A percentile compares a stretch with the other conserved stretches of the same genome.
Evolutionary conservation across 257 asterid genomes (phyloP).

Genomic region (Phtheirospermum japonicum): DNA sequence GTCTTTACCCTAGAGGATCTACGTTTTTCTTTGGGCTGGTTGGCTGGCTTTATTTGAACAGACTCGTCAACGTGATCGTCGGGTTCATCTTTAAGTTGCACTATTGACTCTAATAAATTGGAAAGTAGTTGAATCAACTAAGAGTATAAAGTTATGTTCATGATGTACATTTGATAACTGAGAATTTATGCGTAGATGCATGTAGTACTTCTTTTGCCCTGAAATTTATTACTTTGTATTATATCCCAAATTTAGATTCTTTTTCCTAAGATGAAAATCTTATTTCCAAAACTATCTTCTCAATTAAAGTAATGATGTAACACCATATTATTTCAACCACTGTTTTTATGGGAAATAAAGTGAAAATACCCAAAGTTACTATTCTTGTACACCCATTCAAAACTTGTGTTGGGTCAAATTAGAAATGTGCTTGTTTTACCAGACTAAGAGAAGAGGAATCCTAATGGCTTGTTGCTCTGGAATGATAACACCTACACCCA

Average conservation of each 20-base stretch:
- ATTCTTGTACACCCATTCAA: constrained; percentile 7
- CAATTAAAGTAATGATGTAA: constrained; percentile 13
- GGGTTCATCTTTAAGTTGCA: constrained; percentile 48
- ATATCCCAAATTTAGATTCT: constrained; percentile 3
- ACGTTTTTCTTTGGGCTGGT: constrained; percentile 52
- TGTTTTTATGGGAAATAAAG: not conserved
- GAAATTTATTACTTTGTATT: constrained; percentile 3
- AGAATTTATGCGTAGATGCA: not conserved
- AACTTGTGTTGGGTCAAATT: constrained; percentile 7
- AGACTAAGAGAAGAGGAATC: too few species aligned
- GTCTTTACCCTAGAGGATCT: constrained; percentile 48
- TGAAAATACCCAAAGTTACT: not conserved
- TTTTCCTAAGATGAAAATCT: constrained; percentile 9
- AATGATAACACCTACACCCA: too few species aligned
- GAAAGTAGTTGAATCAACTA: constrained; percentile 29
- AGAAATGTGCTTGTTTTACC: too few species aligned
- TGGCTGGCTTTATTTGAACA: constrained; percentile 48
- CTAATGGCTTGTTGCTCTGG: too few species aligned
- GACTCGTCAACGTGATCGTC: constrained; percentile 70
- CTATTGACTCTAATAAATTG: constrained; percentile 34
- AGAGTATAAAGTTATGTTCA: constrained; percentile 7
- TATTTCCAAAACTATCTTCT: not conserved
- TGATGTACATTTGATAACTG: constrained; percentile 23
- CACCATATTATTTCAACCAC: constrained; percentile 11
- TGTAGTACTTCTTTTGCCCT: not conserved